These are phyloP conservation scores for Beauveria pseudobassiana DNA, from an alignment of 2,329 filamentous ascomycete genomes.

Conservation along the genomic window DNA sequence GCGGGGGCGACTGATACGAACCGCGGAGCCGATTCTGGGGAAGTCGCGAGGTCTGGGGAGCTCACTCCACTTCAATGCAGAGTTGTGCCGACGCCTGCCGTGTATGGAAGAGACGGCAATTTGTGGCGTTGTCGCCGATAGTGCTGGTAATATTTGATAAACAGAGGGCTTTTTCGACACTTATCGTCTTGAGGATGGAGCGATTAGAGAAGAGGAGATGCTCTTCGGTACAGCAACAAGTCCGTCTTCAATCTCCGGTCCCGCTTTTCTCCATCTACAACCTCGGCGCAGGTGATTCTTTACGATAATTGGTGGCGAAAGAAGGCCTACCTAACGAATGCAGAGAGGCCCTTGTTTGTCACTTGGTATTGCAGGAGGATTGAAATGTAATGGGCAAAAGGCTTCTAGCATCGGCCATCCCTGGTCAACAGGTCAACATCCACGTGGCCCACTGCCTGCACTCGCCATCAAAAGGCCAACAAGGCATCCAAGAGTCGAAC, in stretches of 20 bases:
- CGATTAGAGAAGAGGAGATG: background rate
- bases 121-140: background rate
- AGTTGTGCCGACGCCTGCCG: background rate
- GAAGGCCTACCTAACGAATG: too few species aligned
- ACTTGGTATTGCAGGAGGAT: background rate
- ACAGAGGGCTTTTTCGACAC: background rate
- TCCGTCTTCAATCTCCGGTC: slow-evolving; percentile 1
- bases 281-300: background rate
- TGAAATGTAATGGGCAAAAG: background rate
- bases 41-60: background rate
- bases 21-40: background rate
- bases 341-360: background rate
- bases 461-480: background rate
- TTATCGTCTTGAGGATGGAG: background rate
- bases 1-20: background rate
- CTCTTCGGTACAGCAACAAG: background rate
- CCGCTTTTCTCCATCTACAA: background rate
- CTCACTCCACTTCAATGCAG: background rate
- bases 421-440: background rate
- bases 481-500: too few species aligned
- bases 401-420: background rate
- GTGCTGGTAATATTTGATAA: background rate
- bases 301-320: too few species aligned
- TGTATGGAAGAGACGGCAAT: background rate
- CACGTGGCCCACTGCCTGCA: background rate